Base-by-base conservation (phyloP, 2,329 filamentous ascomycete genomes). In the Venturia carpophila region DNA sequence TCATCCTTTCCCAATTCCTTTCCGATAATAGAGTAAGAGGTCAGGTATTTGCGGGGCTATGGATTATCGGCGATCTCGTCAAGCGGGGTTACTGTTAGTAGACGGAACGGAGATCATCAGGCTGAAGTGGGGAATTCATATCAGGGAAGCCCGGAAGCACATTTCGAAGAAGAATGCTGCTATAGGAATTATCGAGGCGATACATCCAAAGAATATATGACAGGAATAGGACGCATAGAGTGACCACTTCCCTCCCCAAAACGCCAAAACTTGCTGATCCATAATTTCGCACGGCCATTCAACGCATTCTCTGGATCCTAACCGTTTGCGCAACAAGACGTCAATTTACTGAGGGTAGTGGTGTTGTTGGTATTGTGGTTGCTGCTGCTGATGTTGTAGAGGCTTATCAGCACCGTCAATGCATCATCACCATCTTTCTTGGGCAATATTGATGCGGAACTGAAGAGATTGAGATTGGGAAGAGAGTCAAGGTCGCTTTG, bases 321-420 rank as follows among this genome's bases (percentile, higher is more conserved):
- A 17, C 52, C 10, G 37, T 37, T 37, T 7, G 6, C 15, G 6
- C 5, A 37, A 19, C 52, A 58, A 11, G 6, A 17, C 30, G 21
- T 7, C 3, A 6, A 9, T 27, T 27, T 27, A 52, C 21, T 52
- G 47, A 21, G 52, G 19, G 27, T 58, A 58, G 10, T 58, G 52
- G 52, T 37, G 60, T 34, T 61, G 60, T n/a, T 37, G 60, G 42
- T 61, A 42, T 43, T 43, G 60, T 10, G 24, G 55, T 30, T 34
- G 11, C 34, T 30, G 55, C 34, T 21, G 55, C 5, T 58, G 55
- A 5, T 58, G 27, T 5, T 41, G 10, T 5, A 41, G 39, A 13
- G 56, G 30, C 34, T 10, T 34, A 34, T 34, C 30, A 34, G 30
- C 30, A 34, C 30, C 30, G 30, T 6, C 30, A 34, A 34, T 3